These are phyloP conservation scores for Phyllosticta citribraziliensis DNA, from an alignment of 2,329 filamentous ascomycete genomes.

Conservation along the genomic window DNA sequence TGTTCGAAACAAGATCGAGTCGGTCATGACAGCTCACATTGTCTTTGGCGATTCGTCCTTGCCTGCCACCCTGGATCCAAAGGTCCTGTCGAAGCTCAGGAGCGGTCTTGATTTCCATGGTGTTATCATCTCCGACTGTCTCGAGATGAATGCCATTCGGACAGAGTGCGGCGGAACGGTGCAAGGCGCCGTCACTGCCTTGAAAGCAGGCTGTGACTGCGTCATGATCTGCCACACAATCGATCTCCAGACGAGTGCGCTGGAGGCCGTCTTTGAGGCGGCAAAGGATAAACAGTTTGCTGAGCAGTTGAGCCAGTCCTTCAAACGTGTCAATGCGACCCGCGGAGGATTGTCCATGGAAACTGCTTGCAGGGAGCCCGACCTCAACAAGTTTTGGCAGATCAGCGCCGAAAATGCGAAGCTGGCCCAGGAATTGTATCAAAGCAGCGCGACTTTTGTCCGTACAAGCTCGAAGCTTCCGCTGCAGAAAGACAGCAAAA, in stretches of 20 bases:
- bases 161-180: conserved; percentile 7
- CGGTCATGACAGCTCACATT: conserved; percentile 8
- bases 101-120: not conserved
- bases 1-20: not conserved
- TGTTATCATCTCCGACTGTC: conserved; percentile 4
- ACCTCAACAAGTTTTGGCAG: not conserved
- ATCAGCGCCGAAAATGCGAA: not conserved
- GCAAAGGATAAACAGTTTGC: not conserved
- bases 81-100: not conserved
- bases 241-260: not conserved
- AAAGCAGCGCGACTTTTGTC: not conserved
- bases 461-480: not conserved
- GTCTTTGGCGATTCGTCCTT: not conserved
- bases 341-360: not conserved
- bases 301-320: not conserved
- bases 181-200: conserved; percentile 1
- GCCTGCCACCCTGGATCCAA: conserved; percentile 1
- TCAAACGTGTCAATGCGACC: not conserved
- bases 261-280: not conserved
- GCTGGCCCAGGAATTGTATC: not conserved
- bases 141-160: conserved; percentile 9
- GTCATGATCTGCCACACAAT: conserved; percentile 10
- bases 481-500: not conserved
- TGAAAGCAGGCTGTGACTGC: conserved; percentile 2
- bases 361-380: not conserved